Evolutionary conservation across 202 grass and related monocot genomes (phyloP).

Genomic region (Musa balbisiana): DNA sequence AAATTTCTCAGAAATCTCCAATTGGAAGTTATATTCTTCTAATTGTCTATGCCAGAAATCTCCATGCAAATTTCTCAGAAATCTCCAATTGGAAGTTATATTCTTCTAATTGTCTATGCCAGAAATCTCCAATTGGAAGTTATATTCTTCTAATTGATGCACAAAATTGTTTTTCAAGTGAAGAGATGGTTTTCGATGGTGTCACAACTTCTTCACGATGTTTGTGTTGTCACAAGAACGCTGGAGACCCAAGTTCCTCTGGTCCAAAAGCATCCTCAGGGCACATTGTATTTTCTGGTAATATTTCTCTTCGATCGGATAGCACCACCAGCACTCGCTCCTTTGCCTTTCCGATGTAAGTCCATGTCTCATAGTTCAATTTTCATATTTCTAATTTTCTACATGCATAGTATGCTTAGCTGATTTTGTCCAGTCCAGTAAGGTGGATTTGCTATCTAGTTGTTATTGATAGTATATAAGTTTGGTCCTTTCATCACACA

Average conservation of each 20-base stretch:
- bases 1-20: too few species aligned
- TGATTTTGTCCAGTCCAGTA: neutral
- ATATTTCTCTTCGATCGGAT: constrained; percentile 34
- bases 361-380: neutral
- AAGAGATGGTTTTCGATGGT: neutral
- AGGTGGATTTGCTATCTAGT: too few species aligned
- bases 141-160: too few species aligned
- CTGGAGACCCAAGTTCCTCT: neutral
- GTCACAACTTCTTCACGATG: neutral
- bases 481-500: too few species aligned
- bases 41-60: too few species aligned
- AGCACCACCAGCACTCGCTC: constrained; percentile 38
- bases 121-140: too few species aligned
- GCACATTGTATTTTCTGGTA: constrained; percentile 30
- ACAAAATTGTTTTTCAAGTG: neutral
- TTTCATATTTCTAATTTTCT: neutral
- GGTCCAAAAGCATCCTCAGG: constrained; percentile 14
- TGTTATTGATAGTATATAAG: too few species aligned
- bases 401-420: neutral
- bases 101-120: too few species aligned
- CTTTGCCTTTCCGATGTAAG: constrained; percentile 48
- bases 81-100: too few species aligned
- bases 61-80: too few species aligned
- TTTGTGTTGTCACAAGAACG: neutral
- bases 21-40: too few species aligned